These are phyloP conservation scores for Globisporangium paroecandrum DNA, from an alignment of 352 stramenopile species.

Conservation along the genomic window DNA sequence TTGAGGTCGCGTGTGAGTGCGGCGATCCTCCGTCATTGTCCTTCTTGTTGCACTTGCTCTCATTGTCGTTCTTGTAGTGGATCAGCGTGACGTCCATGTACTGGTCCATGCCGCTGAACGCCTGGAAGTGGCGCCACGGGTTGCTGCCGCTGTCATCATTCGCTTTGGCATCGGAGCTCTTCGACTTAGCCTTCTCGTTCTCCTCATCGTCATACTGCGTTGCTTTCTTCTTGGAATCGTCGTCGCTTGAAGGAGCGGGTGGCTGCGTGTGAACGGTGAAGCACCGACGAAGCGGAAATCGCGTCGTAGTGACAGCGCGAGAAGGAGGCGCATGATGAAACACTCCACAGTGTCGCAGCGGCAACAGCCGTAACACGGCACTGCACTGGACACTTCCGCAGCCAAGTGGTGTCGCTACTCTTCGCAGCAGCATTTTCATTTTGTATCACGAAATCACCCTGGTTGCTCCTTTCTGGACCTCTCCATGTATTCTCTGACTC, in stretches of 20 bases:
- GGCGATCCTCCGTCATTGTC: background rate
- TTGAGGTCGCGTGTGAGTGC: background rate
- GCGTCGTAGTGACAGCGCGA: background rate
- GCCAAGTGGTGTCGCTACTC: background rate
- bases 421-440: conserved; percentile 2
- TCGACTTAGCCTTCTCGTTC: background rate
- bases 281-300: background rate
- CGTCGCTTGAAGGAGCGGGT: background rate
- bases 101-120: conserved; percentile 64
- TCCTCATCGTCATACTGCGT: background rate
- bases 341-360: background rate
- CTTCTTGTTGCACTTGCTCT: background rate
- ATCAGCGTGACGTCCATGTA: conserved; percentile 70
- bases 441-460: background rate
- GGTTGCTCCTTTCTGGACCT: background rate
- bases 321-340: background rate
- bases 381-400: background rate
- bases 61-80: conserved; percentile 46
- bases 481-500: background rate
- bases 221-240: background rate
- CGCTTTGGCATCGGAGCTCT: background rate
- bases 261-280: background rate
- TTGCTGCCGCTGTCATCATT: conserved; percentile 15
- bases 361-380: background rate
- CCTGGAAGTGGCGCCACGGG: conserved; percentile 54